phyloP scores from a whole-genome alignment of 306 rosid genomes.

The Castanea sativa region DNA sequence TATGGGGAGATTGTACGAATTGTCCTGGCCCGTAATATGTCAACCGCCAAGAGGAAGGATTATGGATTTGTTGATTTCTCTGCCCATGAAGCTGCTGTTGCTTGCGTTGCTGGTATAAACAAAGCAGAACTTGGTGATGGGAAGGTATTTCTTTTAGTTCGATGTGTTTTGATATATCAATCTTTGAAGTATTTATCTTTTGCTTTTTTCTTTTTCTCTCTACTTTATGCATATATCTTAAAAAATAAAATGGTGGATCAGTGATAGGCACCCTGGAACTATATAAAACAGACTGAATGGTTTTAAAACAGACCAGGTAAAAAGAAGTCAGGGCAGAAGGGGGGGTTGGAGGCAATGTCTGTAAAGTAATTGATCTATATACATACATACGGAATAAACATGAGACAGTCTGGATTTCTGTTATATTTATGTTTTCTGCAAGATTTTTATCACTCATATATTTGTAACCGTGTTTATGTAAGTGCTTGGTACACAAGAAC shows the following conservation, averaged over 20 bases:
- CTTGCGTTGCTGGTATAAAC: slow-evolving; percentile 65
- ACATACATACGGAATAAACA: background rate
- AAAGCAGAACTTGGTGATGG: slow-evolving; percentile 53
- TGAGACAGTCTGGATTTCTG: background rate
- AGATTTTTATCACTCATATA: background rate
- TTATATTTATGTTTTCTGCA: background rate
- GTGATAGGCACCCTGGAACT: slow-evolving; percentile 6
- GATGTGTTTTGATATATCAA: slow-evolving; percentile 3
- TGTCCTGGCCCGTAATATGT: slow-evolving; percentile 67
- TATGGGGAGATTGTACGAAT: slow-evolving; percentile 64
- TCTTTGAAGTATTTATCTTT: background rate
- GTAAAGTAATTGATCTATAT: background rate
- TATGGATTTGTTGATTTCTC: slow-evolving; percentile 85
- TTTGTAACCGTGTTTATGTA: background rate
- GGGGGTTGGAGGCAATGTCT: background rate
- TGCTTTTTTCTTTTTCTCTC: background rate
- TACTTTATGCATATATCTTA: background rate
- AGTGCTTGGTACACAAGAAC: background rate
- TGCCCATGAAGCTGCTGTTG: slow-evolving; percentile 71
- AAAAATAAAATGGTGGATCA: background rate
- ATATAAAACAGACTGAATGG: background rate
- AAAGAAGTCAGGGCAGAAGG: background rate
- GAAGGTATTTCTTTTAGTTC: slow-evolving; percentile 48
- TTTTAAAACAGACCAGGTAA: background rate
- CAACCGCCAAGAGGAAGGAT: slow-evolving; percentile 77